Conservation (phyloP, 2,329 filamentous ascomycete species). For the Botryotinia convoluta region DNA sequence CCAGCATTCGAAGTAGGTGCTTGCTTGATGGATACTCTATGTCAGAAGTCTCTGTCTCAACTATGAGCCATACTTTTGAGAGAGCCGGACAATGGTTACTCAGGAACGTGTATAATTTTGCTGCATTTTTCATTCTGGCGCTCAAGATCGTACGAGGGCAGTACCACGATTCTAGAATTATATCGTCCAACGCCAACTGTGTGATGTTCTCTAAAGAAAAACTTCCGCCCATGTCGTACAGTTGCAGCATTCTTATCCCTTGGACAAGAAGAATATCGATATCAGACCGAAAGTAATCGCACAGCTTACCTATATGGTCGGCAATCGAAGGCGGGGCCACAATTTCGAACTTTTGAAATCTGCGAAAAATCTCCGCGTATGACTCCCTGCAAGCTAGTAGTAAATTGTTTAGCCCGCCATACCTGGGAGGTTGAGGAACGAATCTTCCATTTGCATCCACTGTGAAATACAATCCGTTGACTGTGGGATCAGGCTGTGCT, state of each 20-base stretch:
- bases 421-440: no score
- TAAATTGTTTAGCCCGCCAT: neutral
- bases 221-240: neutral
- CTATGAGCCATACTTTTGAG: neutral
- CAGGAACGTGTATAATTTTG: neutral
- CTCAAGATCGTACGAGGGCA: accelerated
- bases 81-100: neutral
- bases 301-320: accelerated
- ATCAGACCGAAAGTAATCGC: neutral
- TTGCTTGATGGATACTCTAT: accelerated
- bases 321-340: neutral
- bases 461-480: neutral
- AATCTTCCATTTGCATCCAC: neutral
- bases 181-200: neutral
- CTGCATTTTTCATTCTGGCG: neutral
- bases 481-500: neutral
- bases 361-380: neutral
- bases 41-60: neutral
- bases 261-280: neutral
- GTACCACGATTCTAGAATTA: neutral
- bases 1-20: neutral
- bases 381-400: neutral
- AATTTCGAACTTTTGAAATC: neutral
- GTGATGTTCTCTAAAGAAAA: neutral
- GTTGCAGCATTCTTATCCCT: accelerated